A percentile compares a stretch with the other conserved stretches of the same genome.
Conservation (phyloP, 2,329 filamentous ascomycete species). For the Aureobasidium sp. region DNA sequence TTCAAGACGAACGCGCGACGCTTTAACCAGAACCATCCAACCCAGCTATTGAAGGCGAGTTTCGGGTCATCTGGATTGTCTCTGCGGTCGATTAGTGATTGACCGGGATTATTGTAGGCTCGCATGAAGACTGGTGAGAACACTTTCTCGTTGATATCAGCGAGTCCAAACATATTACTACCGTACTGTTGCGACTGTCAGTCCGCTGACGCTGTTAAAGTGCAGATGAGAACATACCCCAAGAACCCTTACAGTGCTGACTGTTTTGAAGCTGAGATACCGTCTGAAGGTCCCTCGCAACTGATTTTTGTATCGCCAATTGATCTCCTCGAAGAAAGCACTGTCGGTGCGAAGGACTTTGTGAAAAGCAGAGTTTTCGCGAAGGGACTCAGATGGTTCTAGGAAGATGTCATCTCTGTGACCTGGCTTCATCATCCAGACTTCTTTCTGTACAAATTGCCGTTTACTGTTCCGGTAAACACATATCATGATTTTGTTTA, state of each 20-base stretch:
- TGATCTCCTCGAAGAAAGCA: not conserved
- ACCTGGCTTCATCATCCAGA: not conserved
- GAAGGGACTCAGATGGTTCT: not conserved
- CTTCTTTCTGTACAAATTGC: not conserved
- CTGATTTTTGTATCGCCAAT: not conserved
- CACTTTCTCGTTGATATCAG: not conserved
- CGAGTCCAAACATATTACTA: not conserved
- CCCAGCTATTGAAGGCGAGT: not conserved
- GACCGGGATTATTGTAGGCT: not conserved
- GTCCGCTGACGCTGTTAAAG: not conserved
- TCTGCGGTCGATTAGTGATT: not conserved
- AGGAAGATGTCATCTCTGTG: not conserved
- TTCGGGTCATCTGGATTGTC: not conserved
- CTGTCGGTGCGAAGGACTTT: not conserved
- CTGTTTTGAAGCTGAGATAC: not conserved
- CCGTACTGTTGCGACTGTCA: not conserved
- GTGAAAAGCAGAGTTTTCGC: not conserved
- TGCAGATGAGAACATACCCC: not conserved
- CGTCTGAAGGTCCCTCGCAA: not conserved
- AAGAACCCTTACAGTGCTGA: not conserved
- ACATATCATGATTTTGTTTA: not conserved
- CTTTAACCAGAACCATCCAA: not conserved
- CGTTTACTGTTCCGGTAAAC: not conserved
- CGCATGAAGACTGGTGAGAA: constrained; percentile 5
- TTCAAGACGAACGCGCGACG: not conserved